A percentile compares a stretch with the other conserved stretches of the same genome.
Evolutionary conservation across 306 rosid genomes (phyloP).

Genomic region (Fagus crenata): DNA sequence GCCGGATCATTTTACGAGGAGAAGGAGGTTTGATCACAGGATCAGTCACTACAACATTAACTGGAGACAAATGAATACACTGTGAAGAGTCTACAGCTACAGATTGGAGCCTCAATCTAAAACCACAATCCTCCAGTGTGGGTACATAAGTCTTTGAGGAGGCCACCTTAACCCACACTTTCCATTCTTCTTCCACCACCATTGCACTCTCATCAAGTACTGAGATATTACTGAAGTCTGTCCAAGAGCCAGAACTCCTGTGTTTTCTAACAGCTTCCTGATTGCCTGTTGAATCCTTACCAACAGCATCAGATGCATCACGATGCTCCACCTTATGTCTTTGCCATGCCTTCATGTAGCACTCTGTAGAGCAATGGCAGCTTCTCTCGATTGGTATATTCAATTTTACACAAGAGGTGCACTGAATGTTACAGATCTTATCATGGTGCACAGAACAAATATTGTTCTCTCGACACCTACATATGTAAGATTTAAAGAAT

Average conservation of each 20-base stretch:
- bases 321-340: conserved; percentile 20
- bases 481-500: neutral
- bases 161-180: conserved; percentile 22
- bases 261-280: neutral
- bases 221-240: neutral
- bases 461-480: conserved; percentile 27
- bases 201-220: neutral
- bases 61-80: conserved; percentile 10
- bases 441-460: conserved; percentile 26
- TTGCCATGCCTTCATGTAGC: conserved; percentile 26
- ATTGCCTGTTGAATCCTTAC: neutral
- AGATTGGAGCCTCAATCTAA: conserved; percentile 25
- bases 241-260: conserved; percentile 32
- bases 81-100: conserved; percentile 29
- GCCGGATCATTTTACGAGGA: conserved; percentile 18
- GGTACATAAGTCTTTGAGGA: conserved; percentile 28
- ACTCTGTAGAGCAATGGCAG: conserved; percentile 24
- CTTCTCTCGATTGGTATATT: conserved; percentile 21
- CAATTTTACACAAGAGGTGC: conserved; percentile 20
- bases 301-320: neutral
- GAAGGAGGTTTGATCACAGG: conserved; percentile 33
- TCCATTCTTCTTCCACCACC: conserved; percentile 8
- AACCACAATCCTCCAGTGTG: conserved; percentile 27
- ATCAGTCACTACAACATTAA: conserved; percentile 5
- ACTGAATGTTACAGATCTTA: conserved; percentile 17